phyloP scores from a whole-genome alignment of 2,329 filamentous ascomycete genomes.

The Colletotrichum destructivum region DNA sequence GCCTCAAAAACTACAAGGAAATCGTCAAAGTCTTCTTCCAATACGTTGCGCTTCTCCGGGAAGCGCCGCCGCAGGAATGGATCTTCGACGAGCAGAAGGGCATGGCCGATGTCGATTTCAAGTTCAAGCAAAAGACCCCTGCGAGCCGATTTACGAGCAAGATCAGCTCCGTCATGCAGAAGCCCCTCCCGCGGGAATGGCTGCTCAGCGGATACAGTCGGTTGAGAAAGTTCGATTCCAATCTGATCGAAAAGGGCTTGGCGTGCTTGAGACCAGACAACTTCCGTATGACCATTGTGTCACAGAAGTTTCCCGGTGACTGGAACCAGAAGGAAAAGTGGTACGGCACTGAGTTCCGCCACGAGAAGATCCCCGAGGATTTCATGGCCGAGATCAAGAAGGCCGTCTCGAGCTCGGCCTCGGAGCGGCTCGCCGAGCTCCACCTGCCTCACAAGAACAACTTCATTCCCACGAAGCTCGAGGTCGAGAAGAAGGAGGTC shows the following conservation, averaged over 20 bases:
- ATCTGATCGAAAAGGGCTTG: conserved; percentile 82
- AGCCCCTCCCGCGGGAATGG: conserved; percentile 87
- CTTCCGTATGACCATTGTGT: conserved; percentile 87
- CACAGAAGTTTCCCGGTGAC: conserved; percentile 84
- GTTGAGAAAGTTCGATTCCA: conserved; percentile 84
- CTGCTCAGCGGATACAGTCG: conserved; percentile 85
- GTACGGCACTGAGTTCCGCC: conserved; percentile 96
- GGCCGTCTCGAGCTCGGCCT: conserved; percentile 71
- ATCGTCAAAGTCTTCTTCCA: conserved; percentile 89
- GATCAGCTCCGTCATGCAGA: conserved; percentile 91
- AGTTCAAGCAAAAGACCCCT: conserved; percentile 92
- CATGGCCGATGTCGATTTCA: conserved; percentile 93
- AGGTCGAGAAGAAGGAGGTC: conserved; percentile 96
- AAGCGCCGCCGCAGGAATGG: conserved; percentile 88
- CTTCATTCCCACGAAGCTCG: conserved; percentile 93
- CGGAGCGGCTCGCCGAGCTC: conserved; percentile 77
- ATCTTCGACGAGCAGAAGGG: conserved; percentile 93
- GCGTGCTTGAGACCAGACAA: conserved; percentile 87
- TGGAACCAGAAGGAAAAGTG: conserved; percentile 95
- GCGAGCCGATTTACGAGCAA: conserved; percentile 91
- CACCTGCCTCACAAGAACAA: conserved; percentile 94
- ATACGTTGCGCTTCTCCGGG: conserved; percentile 89
- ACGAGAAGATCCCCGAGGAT: conserved; percentile 83
- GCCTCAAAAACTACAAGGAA: conserved; percentile 85
- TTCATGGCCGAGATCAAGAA: conserved; percentile 80